Evolutionary conservation across 345 rosid species (phyloP), one percentile per base, ranked within the genome.

Genomic region (Citrus reticulata): DNA sequence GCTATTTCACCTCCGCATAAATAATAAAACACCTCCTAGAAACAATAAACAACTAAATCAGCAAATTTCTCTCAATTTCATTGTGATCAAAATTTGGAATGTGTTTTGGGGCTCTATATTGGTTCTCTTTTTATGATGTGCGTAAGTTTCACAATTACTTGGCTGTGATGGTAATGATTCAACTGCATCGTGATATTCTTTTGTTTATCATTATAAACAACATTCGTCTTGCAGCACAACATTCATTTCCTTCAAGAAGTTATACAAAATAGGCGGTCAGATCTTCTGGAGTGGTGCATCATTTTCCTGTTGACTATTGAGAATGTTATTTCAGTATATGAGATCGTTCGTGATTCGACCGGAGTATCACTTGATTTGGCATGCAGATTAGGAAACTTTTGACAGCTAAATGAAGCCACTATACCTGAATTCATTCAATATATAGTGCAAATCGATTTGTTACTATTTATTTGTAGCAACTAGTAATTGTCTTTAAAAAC

Each of bases 161-260:
- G 32, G 51, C 37, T 6, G 13, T 24, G 10, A 14, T 37, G 9
- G 68, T 40, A 37, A 20, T 40, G 51, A 37, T 35, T 20, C 27
- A 39, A 30, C 61, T 19, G 37, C 42, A 25, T 65, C 46, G 6
- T 22, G 27, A 68, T 20, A 34, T 68, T 0, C 20, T 77, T 42
- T 27, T 29, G 10, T 51, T 77, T 57, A 19, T 19, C 19, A 3
- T 68, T 57, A 6, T 16, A 14, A 57, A 46, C 58, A 24, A 24
- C 24, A 42, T 58, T 70, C 16, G 7, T 77, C 9, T 77, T 85
- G 90, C 98, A 95, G 98, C 98, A 92, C 78, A 95, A 95, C 86
- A 91, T 95, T 86, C 98, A 84, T 81, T 95, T 93, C 86, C 98
- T 92, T 74, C 95, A 92, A 86, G 95, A 93, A 86, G 98, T 90